These are phyloP conservation scores for Myxozyma nipponensis DNA, from an alignment of 805 yeast genomes.

Conservation along the genomic window DNA sequence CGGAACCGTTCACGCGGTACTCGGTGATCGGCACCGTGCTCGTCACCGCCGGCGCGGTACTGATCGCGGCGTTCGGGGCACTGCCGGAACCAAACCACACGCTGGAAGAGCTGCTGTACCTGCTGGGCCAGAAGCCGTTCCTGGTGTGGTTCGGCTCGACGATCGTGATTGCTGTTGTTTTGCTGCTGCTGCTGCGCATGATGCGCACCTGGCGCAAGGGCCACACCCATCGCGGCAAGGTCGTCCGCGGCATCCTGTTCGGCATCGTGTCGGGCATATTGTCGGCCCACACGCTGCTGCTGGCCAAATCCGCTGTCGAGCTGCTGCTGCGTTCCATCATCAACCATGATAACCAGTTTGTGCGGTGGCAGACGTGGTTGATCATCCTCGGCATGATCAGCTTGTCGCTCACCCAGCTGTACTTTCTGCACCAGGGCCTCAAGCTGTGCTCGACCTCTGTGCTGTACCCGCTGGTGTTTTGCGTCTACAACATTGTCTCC, in stretches of 20 bases:
- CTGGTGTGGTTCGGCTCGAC: constrained; percentile 53
- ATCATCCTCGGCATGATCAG: constrained; percentile 53
- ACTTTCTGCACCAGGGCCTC: constrained; percentile 69
- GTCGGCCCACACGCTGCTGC: constrained; percentile 78
- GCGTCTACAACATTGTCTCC: constrained; percentile 71
- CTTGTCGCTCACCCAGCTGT: constrained; percentile 68
- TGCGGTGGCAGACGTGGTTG: constrained; percentile 45
- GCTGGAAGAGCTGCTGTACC: constrained; percentile 46
- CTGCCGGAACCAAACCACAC: constrained; percentile 52
- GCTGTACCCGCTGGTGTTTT: constrained; percentile 79
- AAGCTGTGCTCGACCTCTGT: constrained; percentile 67
- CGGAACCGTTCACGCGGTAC: constrained; percentile 59
- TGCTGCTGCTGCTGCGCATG: constrained; percentile 22
- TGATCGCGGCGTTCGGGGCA: constrained; percentile 71
- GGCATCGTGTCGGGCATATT: constrained; percentile 72
- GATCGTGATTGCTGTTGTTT: constrained; percentile 21
- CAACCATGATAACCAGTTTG: constrained; percentile 40
- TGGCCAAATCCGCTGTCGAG: constrained; percentile 83
- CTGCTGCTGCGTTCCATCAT: constrained; percentile 49
- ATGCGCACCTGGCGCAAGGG: constrained; percentile 28
- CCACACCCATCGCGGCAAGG: constrained; percentile 29
- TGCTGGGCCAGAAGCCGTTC: constrained; percentile 47
- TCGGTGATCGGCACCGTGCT: constrained; percentile 63
- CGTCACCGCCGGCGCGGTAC: constrained; percentile 68
- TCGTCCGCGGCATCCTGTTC: constrained; percentile 55